These are phyloP conservation scores for Suillus hirtellus DNA, from an alignment of 768 basidiomycete species.

Conservation along the genomic window DNA sequence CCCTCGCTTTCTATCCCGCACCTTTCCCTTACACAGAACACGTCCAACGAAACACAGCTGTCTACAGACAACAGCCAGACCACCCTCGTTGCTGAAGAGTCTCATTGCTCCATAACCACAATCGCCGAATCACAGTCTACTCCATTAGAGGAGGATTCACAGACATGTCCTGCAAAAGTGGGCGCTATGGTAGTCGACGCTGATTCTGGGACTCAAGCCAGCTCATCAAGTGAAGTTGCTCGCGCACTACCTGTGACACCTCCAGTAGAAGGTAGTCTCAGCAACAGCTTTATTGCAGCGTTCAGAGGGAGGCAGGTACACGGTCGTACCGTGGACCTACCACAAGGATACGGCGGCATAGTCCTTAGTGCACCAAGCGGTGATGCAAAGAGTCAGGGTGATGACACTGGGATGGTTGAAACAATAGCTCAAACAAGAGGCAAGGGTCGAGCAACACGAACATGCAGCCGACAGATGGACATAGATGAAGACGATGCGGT, in stretches of 20 bases:
- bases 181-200: constrained; percentile 2
- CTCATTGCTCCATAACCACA: constrained; percentile 13
- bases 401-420: constrained; percentile 12
- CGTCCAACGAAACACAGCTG: not conserved
- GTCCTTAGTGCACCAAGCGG: constrained; percentile 44
- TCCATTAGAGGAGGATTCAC: not conserved
- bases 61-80: not conserved
- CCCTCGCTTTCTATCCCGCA: constrained; percentile 25
- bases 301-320: constrained; percentile 79
- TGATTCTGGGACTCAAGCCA: constrained; percentile 10
- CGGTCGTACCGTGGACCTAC: constrained; percentile 61
- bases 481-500: constrained; percentile 31
- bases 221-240: constrained; percentile 1
- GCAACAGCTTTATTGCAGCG: constrained; percentile 49
- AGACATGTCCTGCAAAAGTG: not conserved
- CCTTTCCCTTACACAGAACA: constrained; percentile 1
- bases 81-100: constrained; percentile 1
- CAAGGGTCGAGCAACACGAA: constrained; percentile 17
- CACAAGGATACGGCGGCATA: constrained; percentile 67
- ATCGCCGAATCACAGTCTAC: constrained; percentile 4
- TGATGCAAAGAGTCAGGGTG: constrained; percentile 20
- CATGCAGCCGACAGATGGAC: constrained; percentile 26
- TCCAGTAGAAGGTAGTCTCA: not conserved
- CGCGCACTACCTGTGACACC: not conserved
- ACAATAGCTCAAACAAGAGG: constrained; percentile 12